A percentile compares a stretch with the other conserved stretches of the same genome.
Conservation (phyloP, 164 flowering plant species). For the Tinospora cordifolia region DNA sequence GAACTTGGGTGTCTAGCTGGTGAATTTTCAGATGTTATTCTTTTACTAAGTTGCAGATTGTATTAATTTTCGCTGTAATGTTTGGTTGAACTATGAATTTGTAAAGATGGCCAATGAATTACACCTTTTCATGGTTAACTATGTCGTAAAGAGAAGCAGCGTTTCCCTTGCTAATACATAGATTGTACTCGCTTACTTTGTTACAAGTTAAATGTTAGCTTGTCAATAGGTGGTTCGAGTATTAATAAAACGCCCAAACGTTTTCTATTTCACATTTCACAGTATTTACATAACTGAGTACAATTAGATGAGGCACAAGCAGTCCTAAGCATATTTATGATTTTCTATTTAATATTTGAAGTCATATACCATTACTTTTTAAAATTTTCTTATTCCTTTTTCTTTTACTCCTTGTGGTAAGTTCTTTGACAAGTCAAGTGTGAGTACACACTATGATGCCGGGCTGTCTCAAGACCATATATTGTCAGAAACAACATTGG, state of each 20-base stretch:
- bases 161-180: not conserved
- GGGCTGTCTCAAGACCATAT: no score
- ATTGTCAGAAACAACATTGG: no score
- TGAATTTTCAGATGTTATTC: not conserved
- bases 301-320: not conserved
- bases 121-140: not conserved
- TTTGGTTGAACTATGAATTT: not conserved
- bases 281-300: not conserved
- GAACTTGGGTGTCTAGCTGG: not conserved
- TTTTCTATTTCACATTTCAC: no score
- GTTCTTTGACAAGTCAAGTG: no score
- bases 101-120: not conserved
- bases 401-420: no score
- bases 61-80: not conserved
- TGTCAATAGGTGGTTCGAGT: not conserved
- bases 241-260: no score
- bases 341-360: not conserved
- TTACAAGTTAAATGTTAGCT: not conserved
- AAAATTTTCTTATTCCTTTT: no score
- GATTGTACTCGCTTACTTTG: not conserved
- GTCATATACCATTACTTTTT: no score
- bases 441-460: no score
- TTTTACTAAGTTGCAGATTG: not conserved
- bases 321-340: not conserved
- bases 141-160: not conserved